Evolutionary conservation across 2,329 filamentous ascomycete genomes (phyloP).

Genomic region (Pseudophaeomoniella oleicola): DNA sequence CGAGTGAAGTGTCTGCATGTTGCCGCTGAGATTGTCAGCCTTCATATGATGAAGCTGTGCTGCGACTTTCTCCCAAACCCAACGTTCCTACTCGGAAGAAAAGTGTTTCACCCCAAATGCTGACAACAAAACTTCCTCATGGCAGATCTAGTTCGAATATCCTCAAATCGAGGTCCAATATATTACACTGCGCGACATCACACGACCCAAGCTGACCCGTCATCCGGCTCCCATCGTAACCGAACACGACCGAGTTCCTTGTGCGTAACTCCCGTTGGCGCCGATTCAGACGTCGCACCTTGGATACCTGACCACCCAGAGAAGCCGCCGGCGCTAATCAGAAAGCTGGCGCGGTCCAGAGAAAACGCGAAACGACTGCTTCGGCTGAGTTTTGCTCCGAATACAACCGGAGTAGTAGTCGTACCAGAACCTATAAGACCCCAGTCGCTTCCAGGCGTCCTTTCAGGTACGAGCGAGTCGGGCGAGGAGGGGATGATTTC

Average conservation of each 20-base stretch:
- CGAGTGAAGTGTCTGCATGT: too few relatives aligned
- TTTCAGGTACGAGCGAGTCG: constrained; percentile 16
- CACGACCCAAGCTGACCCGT: background rate
- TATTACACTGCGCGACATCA: background rate
- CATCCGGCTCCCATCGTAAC: constrained; percentile 1
- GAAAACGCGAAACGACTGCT: constrained; percentile 32
- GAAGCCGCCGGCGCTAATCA: constrained; percentile 9
- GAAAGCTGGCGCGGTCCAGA: constrained; percentile 29
- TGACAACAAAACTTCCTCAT: too few relatives aligned
- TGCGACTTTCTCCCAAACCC: too few relatives aligned
- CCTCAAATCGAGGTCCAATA: background rate
- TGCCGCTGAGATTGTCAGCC: too few relatives aligned
- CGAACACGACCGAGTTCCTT: constrained; percentile 1
- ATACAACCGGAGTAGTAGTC: constrained; percentile 13
- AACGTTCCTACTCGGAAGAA: too few relatives aligned
- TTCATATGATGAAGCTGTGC: too few relatives aligned
- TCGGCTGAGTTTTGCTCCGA: constrained; percentile 21
- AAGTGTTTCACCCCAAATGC: too few relatives aligned
- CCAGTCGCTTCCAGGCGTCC: constrained; percentile 21
- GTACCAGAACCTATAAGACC: constrained; percentile 11
- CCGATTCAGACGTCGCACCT: background rate
- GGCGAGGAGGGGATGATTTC: constrained; percentile 16
- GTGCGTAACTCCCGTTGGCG: constrained; percentile 1
- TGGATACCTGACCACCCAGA: background rate
- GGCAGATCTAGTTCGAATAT: background rate